A percentile compares a stretch with the other conserved stretches of the same genome.
These are phyloP conservation scores for Hyphochytrium catenoides DNA, from an alignment of 352 stramenopile genomes.

Conservation along the genomic window DNA sequence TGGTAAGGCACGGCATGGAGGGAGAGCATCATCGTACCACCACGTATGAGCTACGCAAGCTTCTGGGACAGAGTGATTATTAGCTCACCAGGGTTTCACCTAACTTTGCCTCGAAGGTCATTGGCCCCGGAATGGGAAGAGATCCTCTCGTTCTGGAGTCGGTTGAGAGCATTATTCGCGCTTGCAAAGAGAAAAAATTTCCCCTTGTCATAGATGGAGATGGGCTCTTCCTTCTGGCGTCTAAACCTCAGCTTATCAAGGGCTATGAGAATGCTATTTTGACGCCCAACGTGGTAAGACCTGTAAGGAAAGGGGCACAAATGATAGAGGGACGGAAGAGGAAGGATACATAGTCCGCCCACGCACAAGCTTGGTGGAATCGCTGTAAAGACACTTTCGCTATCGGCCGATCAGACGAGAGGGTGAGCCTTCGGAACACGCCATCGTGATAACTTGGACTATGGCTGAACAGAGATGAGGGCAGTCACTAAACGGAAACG, in stretches of 20 bases:
- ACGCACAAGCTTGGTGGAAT: too few species aligned
- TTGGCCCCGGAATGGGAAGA: constrained; percentile 80
- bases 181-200: constrained; percentile 32
- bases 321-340: constrained; percentile 9
- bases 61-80: too few species aligned
- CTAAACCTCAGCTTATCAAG: constrained; percentile 28
- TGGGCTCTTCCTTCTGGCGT: constrained; percentile 64
- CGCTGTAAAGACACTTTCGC: too few species aligned
- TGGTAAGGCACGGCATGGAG: too few species aligned
- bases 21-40: too few species aligned
- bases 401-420: constrained; percentile 2
- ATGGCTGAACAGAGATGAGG: neutral
- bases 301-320: neutral
- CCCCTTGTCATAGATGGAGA: constrained; percentile 85
- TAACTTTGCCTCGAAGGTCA: too few species aligned
- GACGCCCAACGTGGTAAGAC: constrained; percentile 70
- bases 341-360: too few species aligned
- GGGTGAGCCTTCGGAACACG: neutral
- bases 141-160: constrained; percentile 61
- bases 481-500: neutral
- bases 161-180: constrained; percentile 28
- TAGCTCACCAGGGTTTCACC: too few species aligned
- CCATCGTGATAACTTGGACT: neutral
- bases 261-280: constrained; percentile 55
- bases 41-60: too few species aligned